Conservation (phyloP, 805 yeast species). For the Candida koratica region DNA sequence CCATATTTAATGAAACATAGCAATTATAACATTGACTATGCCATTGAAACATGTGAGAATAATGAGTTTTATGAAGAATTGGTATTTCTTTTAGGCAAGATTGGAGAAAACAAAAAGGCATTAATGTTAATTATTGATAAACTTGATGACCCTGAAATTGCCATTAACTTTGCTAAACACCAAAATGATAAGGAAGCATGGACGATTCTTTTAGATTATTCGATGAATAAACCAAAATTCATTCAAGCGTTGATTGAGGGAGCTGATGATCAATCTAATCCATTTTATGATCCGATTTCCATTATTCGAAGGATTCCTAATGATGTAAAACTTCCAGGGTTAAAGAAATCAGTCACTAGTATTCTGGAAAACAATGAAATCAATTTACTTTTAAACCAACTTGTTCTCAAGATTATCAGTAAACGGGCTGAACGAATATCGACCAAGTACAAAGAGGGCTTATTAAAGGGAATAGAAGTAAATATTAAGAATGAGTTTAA, state of each 20-base stretch:
- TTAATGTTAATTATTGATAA: constrained; percentile 71
- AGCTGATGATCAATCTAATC: constrained; percentile 51
- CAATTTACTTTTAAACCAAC: constrained; percentile 46
- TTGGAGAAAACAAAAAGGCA: constrained; percentile 78
- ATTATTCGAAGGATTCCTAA: constrained; percentile 64
- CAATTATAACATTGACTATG: constrained; percentile 64
- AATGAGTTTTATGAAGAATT: constrained; percentile 60
- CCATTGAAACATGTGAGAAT: constrained; percentile 61
- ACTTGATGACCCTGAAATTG: constrained; percentile 72
- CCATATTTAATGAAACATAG: constrained; percentile 55
- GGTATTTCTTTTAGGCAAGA: constrained; percentile 74
- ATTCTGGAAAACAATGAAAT: constrained; percentile 64
- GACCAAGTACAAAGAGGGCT: constrained; percentile 17
- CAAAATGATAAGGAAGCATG: constrained; percentile 74
- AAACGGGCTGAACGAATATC: constrained; percentile 30
- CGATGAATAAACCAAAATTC: constrained; percentile 70
- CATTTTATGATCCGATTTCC: constrained; percentile 56
- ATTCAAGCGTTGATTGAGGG: constrained; percentile 68
- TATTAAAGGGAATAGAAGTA: constrained; percentile 27
- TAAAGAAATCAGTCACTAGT: constrained; percentile 55
- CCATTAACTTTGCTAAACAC: constrained; percentile 71
- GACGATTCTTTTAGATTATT: constrained; percentile 67
- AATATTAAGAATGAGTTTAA: constrained; percentile 17
- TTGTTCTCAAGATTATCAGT: constrained; percentile 41
- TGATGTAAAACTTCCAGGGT: constrained; percentile 58